phyloP scores from a whole-genome alignment of 2,329 filamentous ascomycete genomes.

The Penicillium sp. region DNA sequence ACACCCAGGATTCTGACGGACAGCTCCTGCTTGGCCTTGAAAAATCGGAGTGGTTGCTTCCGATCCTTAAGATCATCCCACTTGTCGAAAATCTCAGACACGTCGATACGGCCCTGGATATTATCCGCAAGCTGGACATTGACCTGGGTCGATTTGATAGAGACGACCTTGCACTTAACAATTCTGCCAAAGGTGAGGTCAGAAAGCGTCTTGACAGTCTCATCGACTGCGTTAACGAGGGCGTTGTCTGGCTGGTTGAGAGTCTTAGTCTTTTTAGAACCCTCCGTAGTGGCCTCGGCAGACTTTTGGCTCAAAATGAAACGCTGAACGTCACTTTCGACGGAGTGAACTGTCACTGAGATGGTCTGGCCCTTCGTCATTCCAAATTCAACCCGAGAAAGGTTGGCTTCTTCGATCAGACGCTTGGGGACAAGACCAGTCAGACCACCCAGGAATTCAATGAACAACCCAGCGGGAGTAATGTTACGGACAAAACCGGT shows the following conservation, averaged over 20 bases:
- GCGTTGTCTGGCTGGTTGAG: conserved; percentile 39
- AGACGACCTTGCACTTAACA: conserved; percentile 75
- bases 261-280: conserved; percentile 40
- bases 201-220: conserved; percentile 61
- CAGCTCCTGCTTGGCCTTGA: conserved; percentile 69
- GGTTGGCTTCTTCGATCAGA: conserved; percentile 69
- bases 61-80: conserved; percentile 84
- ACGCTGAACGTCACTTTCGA: conserved; percentile 68
- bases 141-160: conserved; percentile 85
- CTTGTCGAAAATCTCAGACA: conserved; percentile 83
- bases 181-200: conserved; percentile 73
- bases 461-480: conserved; percentile 75
- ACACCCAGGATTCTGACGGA: conserved; percentile 78
- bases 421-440: conserved; percentile 78
- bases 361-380: conserved; percentile 75
- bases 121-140: conserved; percentile 88
- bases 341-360: conserved; percentile 66
- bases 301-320: conserved; percentile 65
- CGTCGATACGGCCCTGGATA: conserved; percentile 86
- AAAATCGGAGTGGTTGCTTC: conserved; percentile 75
- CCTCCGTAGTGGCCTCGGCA: conserved; percentile 51
- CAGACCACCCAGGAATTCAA: conserved; percentile 79
- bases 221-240: conserved; percentile 63
- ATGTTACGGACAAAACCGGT: conserved; percentile 85
- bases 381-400: conserved; percentile 71